These are phyloP conservation scores for Boletus vermiculosoides DNA, from an alignment of 768 basidiomycete species.

Conservation along the genomic window DNA sequence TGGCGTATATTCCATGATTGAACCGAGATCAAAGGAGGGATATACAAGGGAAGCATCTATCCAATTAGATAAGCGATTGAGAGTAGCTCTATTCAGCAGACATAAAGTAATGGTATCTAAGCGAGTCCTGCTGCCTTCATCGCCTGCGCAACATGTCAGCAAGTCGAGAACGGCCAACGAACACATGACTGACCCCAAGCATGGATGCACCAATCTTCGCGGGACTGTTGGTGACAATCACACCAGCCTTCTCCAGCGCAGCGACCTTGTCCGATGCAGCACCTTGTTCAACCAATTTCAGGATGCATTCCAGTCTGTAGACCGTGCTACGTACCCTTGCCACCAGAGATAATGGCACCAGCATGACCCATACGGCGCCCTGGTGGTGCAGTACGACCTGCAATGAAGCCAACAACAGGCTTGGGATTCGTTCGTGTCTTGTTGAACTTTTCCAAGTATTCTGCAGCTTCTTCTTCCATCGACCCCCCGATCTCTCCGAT, in stretches of 20 bases:
- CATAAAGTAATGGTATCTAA: constrained; percentile 37
- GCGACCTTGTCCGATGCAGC: constrained; percentile 93
- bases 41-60: constrained; percentile 5
- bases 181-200: constrained; percentile 63
- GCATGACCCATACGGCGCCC: constrained; percentile 98
- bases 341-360: constrained; percentile 96
- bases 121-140: constrained; percentile 76
- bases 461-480: constrained; percentile 99
- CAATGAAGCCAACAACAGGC: constrained; percentile 97
- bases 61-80: constrained; percentile 39
- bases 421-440: constrained; percentile 83
- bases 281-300: constrained; percentile 41
- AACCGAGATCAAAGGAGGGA: neutral
- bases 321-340: constrained; percentile 65
- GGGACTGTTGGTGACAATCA: constrained; percentile 90
- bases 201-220: constrained; percentile 91
- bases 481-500: constrained; percentile 99
- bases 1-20: constrained; percentile 30
- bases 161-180: neutral
- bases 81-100: constrained; percentile 1
- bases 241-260: constrained; percentile 89
- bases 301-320: neutral
- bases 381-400: constrained; percentile 95
- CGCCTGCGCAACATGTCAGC: constrained; percentile 44
- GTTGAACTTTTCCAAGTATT: constrained; percentile 91